Evolutionary conservation across 768 basidiomycete species (phyloP).

Genomic region (Trametes sanguinea): DNA sequence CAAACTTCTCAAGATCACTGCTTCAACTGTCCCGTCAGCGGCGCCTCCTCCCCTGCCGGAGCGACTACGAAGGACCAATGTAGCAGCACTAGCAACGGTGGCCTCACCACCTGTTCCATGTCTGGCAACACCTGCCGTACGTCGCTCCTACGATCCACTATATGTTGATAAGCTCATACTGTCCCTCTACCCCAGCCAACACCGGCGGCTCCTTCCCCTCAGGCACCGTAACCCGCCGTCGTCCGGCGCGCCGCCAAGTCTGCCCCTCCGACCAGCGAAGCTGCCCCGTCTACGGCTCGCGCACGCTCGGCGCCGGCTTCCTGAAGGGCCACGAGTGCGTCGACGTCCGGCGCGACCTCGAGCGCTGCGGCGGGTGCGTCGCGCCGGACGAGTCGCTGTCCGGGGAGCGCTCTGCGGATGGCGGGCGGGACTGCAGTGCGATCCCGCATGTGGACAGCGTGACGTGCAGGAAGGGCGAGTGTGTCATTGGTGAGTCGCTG

Average conservation of each 20-base stretch:
- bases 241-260: not conserved
- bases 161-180: not conserved
- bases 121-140: conserved; percentile 22
- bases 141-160: not conserved
- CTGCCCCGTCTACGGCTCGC: conserved; percentile 21
- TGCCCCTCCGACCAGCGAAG: conserved; percentile 20
- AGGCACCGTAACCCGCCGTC: not conserved
- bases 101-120: conserved; percentile 15
- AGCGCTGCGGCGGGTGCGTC: conserved; percentile 31
- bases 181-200: conserved; percentile 3
- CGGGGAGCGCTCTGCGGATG: conserved; percentile 28
- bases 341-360: conserved; percentile 26
- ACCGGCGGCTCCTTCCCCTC: conserved; percentile 19
- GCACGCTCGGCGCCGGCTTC: not conserved
- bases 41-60: conserved; percentile 22
- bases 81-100: conserved; percentile 13
- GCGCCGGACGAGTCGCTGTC: conserved; percentile 19
- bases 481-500: conserved; percentile 39
- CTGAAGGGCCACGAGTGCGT: conserved; percentile 23
- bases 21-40: conserved; percentile 22
- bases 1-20: conserved; percentile 24
- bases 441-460: conserved; percentile 44
- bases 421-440: conserved; percentile 46
- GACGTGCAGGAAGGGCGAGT: conserved; percentile 37
- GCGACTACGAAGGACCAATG: conserved; percentile 17